Evolutionary conservation across 345 rosid genomes (phyloP).

Genomic region (Linum lewisii): DNA sequence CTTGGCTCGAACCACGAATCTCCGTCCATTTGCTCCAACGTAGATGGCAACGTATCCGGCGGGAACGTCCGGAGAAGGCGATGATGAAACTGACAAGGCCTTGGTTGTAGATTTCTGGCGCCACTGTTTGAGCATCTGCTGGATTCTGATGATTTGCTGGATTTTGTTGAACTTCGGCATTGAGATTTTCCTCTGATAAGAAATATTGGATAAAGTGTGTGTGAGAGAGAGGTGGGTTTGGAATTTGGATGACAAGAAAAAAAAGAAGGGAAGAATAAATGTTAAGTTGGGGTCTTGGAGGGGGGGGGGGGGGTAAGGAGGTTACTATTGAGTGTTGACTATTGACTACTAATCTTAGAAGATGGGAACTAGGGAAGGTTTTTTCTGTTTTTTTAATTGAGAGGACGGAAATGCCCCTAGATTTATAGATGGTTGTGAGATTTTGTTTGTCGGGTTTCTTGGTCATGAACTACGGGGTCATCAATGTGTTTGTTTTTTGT

Average conservation of each 20-base stretch:
- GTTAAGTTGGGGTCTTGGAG: no score
- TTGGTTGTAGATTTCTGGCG: conserved; percentile 43
- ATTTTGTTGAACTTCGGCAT: conserved; percentile 48
- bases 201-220: conserved; percentile 3
- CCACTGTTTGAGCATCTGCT: conserved; percentile 75
- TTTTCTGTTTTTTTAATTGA: not conserved
- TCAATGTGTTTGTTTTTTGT: not conserved
- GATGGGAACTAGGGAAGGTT: not conserved
- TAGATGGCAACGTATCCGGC: conserved; percentile 74
- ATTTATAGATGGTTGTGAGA: conserved; percentile 13
- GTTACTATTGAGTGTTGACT: not conserved
- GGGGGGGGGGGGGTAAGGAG: no score
- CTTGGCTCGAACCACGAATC: conserved; percentile 66
- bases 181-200: conserved; percentile 1
- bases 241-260: not conserved
- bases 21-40: conserved; percentile 44
- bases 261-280: not conserved
- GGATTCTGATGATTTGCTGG: conserved; percentile 62
- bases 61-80: conserved; percentile 43
- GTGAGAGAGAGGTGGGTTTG: not conserved
- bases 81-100: not conserved
- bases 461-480: not conserved
- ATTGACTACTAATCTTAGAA: no score
- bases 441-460: not conserved
- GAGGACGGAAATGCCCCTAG: conserved; percentile 6